These are phyloP conservation scores for Wickerhamiella australiensis DNA, from an alignment of 805 yeast genomes.

Conservation along the genomic window DNA sequence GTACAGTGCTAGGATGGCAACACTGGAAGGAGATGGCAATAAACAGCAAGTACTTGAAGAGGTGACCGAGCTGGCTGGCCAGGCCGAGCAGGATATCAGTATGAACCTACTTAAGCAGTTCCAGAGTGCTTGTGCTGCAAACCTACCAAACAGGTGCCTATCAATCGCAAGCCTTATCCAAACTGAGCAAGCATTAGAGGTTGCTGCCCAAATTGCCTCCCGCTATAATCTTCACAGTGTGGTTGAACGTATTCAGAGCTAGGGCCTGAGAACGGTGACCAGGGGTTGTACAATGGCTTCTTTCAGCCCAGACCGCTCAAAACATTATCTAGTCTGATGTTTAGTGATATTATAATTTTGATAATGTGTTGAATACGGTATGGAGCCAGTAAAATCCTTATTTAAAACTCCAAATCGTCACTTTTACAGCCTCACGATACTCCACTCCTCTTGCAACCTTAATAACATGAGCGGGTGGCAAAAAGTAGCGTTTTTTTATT, in stretches of 20 bases:
- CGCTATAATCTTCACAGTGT: conserved; percentile 45
- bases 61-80: conserved; percentile 39
- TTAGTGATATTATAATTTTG: too few species aligned
- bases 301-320: too few species aligned
- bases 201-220: conserved; percentile 76
- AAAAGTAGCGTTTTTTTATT: background rate
- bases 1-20: conserved; percentile 20
- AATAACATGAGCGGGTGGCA: conserved; percentile 1
- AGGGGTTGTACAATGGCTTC: too few species aligned
- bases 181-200: conserved; percentile 67
- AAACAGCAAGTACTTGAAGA: conserved; percentile 17
- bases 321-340: too few species aligned
- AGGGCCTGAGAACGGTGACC: too few species aligned
- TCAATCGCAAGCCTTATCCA: conserved; percentile 57
- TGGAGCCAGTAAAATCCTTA: too few species aligned
- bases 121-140: conserved; percentile 59
- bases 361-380: too few species aligned
- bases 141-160: conserved; percentile 51
- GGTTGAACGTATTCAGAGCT: conserved; percentile 32
- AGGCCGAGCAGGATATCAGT: conserved; percentile 52
- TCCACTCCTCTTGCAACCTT: too few species aligned
- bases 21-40: background rate
- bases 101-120: conserved; percentile 65
- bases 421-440: too few species aligned
- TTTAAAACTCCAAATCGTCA: too few species aligned